Base-by-base conservation (phyloP, 1,284 basidiomycete species). In the Cutaneotrichosporon arboriforme region DNA sequence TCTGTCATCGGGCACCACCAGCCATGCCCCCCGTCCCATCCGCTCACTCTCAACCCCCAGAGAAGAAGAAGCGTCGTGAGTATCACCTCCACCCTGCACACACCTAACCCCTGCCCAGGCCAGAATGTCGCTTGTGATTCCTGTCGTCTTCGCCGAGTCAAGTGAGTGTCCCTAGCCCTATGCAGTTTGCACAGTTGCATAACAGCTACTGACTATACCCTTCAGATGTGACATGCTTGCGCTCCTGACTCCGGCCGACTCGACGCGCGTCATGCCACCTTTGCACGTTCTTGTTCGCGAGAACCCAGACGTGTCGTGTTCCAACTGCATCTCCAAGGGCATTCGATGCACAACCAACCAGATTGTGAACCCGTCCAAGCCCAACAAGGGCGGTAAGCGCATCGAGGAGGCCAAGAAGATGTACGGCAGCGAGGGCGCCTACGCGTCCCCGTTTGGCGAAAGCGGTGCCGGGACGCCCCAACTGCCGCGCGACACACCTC, bases 331-430 rank as follows among this genome's bases (percentile, higher is more conserved):
- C 31, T 60, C 44, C n/a, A 72, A 72, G 43, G 66, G 64, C 18
- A 49, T 72, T 17, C 64, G 59, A 38, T 72, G 69, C 52, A 65
- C 68, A 2, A 68, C 66, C 4, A 54, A 66, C 20, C 62, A 64
- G 49, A 72, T 72, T 20, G 46, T 65, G 20, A 69, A 69, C 45
- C 69, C 69, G 3, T 55, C 54, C 7, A 65, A 59, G 51, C 65
- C 67, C n/a, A 72, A 70, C 42, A 72, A 72, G 52, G 68, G 68
- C n/a, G 68, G 69, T 3, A 61, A 57, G 46, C 59, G 69, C 48
- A 72, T 72, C 20, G 67, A 69, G 20, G 62, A 66, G 45, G 69
- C 69, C 2, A 61, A 57, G 52, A 59, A 58, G 52, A 59, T 48
- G 49, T 72, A 59, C 46, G 69, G 69, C 8, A 52, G 47, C 41